phyloP scores from a whole-genome alignment of 2,329 filamentous ascomycete species.

The Zymoseptoria passerinii region DNA sequence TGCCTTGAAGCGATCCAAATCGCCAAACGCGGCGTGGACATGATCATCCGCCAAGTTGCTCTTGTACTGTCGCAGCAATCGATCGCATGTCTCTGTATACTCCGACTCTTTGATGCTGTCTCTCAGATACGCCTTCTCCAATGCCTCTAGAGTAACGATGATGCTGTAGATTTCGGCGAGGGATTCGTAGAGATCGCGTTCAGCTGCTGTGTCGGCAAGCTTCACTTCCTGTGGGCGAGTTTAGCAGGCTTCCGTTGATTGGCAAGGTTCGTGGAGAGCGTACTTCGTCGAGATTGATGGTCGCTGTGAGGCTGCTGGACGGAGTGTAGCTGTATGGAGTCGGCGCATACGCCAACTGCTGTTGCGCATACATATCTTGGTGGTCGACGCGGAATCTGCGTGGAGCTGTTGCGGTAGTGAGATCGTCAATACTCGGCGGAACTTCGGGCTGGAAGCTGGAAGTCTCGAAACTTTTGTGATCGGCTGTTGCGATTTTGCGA shows the following conservation, averaged over 20 bases:
- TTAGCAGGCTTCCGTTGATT: conserved; percentile 4
- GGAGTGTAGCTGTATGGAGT: conserved; percentile 89
- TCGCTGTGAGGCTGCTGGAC: conserved; percentile 71
- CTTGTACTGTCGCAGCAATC: conserved; percentile 92
- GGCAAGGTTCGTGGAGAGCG: conserved; percentile 7
- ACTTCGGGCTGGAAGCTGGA: neutral
- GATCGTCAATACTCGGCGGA: neutral
- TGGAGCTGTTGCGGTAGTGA: neutral
- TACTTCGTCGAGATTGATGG: conserved; percentile 90
- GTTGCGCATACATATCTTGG: conserved; percentile 39
- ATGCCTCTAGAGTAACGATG: conserved; percentile 85
- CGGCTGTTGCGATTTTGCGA: neutral
- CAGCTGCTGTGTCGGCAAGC: conserved; percentile 73
- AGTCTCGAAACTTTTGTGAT: neutral
- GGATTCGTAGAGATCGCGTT: conserved; percentile 90
- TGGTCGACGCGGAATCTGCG: neutral
- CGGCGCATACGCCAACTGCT: conserved; percentile 70
- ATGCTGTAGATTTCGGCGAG: conserved; percentile 97
- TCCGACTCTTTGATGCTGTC: conserved; percentile 86
- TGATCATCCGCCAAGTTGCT: conserved; percentile 84
- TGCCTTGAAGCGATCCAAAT: conserved; percentile 81
- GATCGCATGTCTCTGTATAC: conserved; percentile 93
- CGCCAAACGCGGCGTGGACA: conserved; percentile 79
- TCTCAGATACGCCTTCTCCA: conserved; percentile 94
- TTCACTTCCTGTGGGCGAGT: conserved; percentile 69